Evolutionary conservation across 1,284 basidiomycete genomes (phyloP).

Genomic region (Xerocomus amazonicus): DNA sequence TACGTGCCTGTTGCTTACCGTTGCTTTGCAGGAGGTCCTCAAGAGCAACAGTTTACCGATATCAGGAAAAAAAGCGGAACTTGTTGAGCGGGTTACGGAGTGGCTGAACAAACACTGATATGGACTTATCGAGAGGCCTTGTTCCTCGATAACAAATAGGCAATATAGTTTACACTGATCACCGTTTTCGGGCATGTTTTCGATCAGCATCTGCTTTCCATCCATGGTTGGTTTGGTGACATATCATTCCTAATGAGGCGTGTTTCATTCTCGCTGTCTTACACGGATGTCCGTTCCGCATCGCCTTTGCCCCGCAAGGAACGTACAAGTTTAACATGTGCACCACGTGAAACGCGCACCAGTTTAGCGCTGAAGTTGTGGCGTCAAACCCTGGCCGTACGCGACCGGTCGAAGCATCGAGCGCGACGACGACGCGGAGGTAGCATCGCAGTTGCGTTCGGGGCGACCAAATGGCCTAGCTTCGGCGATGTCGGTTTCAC

Average conservation of each 20-base stretch:
- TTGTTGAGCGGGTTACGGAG: conserved; percentile 58
- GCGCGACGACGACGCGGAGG: neutral
- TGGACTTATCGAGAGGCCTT: neutral
- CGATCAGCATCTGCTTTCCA: conserved; percentile 3
- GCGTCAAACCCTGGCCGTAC: neutral
- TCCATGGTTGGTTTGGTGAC: too few relatives aligned
- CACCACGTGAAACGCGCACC: neutral
- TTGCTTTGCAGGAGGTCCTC: conserved; percentile 55
- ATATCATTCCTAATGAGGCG: neutral
- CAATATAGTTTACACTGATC: neutral
- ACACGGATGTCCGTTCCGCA: neutral
- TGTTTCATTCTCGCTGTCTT: conserved; percentile 2
- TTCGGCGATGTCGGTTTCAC: conserved; percentile 1
- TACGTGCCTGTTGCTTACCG: conserved; percentile 9
- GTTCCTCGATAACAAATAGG: neutral
- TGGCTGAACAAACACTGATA: conserved; percentile 42
- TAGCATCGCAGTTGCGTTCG: conserved; percentile 2
- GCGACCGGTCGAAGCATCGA: too few relatives aligned
- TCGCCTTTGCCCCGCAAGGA: neutral
- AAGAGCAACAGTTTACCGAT: conserved; percentile 57
- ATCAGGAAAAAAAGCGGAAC: conserved; percentile 68
- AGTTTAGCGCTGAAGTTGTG: neutral
- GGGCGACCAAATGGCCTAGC: too few relatives aligned
- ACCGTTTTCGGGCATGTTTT: conserved; percentile 1
- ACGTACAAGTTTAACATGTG: neutral